Base-by-base conservation (phyloP, 768 basidiomycete genomes). In the Pulveroboletus sp. region DNA sequence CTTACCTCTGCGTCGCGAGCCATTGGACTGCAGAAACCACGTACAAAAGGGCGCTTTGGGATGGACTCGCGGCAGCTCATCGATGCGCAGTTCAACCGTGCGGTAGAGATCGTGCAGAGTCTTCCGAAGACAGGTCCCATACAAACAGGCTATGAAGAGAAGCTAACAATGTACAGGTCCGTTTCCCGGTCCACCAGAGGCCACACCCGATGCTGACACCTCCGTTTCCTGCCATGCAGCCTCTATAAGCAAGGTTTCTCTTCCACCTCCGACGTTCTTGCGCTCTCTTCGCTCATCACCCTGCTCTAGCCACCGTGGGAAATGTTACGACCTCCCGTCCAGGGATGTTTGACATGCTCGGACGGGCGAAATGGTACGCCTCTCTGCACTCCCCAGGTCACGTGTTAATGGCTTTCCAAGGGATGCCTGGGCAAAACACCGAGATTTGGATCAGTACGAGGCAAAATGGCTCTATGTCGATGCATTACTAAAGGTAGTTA, bases 361-460 rank as follows among this genome's bases (percentile, higher is more conserved):
- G 89, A 37, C 76, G 93, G 57, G 93, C 93, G 18, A 97, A 97
- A 73, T 96, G 93, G 93, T 91, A 56, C 24, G 76, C 45, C 27
- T 46, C 12, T 43, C 62, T 33, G 45, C 45, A 27, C 37, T 39
- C 17, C 33, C 28, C 4, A 21, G 56, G 52, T 60, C 60, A 66
- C 58, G 46, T 66, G 54, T 62, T 59, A 42, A 56, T 40, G 35
- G 26, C 21, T 46, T 18, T 18, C 32, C 24, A 40, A 93, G 92
- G 91, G 93, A 94, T 72, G 89, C 89, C 39, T 97, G 94, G 94
- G 85, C 87, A 41, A 95, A 93, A 65, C 91, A 94, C 64, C 86
- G 83, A 57, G 91, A 93, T 55, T 64, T 93, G 36, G 81, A 85
- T 54, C 64, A 78, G 21, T 77, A 77, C 46, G 88, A 94, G 61